phyloP scores from a whole-genome alignment of 345 rosid genomes.

The Trapa incisa region DNA sequence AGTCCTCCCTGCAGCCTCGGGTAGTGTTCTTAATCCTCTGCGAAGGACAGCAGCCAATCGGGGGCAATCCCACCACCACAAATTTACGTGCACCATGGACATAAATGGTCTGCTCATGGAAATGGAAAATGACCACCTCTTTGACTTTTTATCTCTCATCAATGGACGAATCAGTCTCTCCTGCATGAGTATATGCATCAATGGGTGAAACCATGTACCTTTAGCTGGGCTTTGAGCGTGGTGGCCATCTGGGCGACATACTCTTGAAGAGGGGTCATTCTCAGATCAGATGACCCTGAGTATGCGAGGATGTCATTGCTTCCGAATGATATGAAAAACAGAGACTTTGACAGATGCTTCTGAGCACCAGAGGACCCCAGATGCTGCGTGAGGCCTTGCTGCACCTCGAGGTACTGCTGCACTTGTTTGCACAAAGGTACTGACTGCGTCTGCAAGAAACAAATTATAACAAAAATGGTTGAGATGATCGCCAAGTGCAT shows the following conservation, averaged over 20 bases:
- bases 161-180: too few species aligned
- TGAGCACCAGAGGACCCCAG: conserved; percentile 27
- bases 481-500: conserved; percentile 6
- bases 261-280: conserved; percentile 19
- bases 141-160: too few species aligned
- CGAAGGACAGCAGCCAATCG: conserved; percentile 34
- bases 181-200: background rate
- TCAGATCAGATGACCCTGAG: conserved; percentile 11
- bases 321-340: conserved; percentile 38
- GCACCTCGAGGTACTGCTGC: conserved; percentile 21
- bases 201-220: conserved; percentile 27
- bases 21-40: conserved; percentile 24
- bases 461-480: background rate
- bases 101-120: conserved; percentile 28
- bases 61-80: conserved; percentile 27
- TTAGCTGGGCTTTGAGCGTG: conserved; percentile 36
- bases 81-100: conserved; percentile 38
- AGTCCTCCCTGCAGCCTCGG: conserved; percentile 30
- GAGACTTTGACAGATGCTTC: conserved; percentile 31
- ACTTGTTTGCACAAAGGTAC: conserved; percentile 22
- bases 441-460: conserved; percentile 31
- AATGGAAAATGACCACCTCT: background rate
- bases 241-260: conserved; percentile 32
- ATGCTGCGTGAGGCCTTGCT: conserved; percentile 12
- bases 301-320: conserved; percentile 61